Evolutionary conservation across 192 early-diverging fungal species (phyloP), one percentile per base, ranked within the genome.

Genomic region (Mortierella alpina): DNA sequence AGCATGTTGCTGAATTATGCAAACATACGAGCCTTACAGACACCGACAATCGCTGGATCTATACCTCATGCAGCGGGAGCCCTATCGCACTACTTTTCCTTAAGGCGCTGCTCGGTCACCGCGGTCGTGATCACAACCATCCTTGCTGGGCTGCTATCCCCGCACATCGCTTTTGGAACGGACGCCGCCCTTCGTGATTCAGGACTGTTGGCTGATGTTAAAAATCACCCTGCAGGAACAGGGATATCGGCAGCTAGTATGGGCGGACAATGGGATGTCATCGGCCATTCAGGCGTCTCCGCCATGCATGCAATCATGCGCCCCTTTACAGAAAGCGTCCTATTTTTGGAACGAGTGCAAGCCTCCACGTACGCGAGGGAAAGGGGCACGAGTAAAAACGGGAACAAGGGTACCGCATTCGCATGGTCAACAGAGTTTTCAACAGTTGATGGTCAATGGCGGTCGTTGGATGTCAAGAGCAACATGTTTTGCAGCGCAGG

Each of bases 401-500:
- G 70, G n/a, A 80, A 80, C 31, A 54, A 39, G 10, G 76, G 70
- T 5, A 49, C 63, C 10, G 31, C 60, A 13, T 80, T 67, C 72
- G 76, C 76, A 5, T 80, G 76, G 76, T 80, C 76, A 6, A 80
- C 76, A 46, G 76, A 80, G 53, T 80, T 80, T 40, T 70, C 69
- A 20, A 60, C 70, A 10, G 63, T 14, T 0, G 70, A 80, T 50
- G 76, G 76, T 4, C 18, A 74, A 11, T 74, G 68, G 72, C 57
- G 73, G 17, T 56, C 73, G 2, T 46, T 82, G 18, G 49, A 75
- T 52, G 68, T 82, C 15, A 58, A 74, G 40, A 75, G 72, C 10
- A 75, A 82, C 31, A 75, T 75, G 64, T 82, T 82, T 56, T 82
- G 81, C 51, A 75, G 72, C 22, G 81, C 81, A 0, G 81, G 81